These are phyloP conservation scores for Knufia fluminis DNA, from an alignment of 2,329 filamentous ascomycete genomes.

Conservation along the genomic window DNA sequence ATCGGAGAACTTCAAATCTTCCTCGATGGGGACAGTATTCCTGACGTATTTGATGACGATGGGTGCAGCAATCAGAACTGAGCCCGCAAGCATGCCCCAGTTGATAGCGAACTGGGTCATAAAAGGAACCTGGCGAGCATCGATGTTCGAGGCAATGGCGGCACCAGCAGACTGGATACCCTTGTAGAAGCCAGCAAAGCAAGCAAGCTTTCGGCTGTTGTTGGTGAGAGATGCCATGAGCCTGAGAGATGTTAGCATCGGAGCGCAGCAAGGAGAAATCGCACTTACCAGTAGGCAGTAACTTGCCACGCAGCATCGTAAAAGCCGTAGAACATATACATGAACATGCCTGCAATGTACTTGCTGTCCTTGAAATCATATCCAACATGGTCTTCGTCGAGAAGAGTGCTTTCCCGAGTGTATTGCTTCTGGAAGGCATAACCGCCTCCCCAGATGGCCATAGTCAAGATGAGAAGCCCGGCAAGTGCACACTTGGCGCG, in stretches of 20 bases:
- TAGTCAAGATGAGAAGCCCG: conserved; percentile 58
- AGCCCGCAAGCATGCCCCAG: conserved; percentile 60
- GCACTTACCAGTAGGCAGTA: conserved; percentile 67
- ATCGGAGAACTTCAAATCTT: conserved; percentile 72
- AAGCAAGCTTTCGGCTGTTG: conserved; percentile 74
- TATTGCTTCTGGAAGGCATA: conserved; percentile 65
- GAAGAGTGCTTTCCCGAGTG: conserved; percentile 32
- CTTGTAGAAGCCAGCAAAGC: conserved; percentile 77
- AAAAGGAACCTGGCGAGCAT: conserved; percentile 50
- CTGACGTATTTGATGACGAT: conserved; percentile 67
- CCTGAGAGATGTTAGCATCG: conserved; percentile 33
- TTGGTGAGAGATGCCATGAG: conserved; percentile 83
- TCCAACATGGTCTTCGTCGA: conserved; percentile 21
- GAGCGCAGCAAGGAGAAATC: not conserved
- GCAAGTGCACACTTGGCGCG: conserved; percentile 58
- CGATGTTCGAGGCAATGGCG: conserved; percentile 63
- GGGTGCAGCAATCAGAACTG: conserved; percentile 63
- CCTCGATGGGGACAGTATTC: conserved; percentile 63
- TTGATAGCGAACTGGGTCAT: conserved; percentile 57
- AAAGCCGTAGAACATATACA: conserved; percentile 85
- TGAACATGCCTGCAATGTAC: conserved; percentile 71
- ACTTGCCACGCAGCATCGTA: conserved; percentile 89
- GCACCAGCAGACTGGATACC: conserved; percentile 70
- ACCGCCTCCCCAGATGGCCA: conserved; percentile 74
- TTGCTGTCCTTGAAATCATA: conserved; percentile 58